These are phyloP conservation scores for Aspergillus puulaauensis DNA, from an alignment of 2,329 filamentous ascomycete genomes.

Conservation along the genomic window DNA sequence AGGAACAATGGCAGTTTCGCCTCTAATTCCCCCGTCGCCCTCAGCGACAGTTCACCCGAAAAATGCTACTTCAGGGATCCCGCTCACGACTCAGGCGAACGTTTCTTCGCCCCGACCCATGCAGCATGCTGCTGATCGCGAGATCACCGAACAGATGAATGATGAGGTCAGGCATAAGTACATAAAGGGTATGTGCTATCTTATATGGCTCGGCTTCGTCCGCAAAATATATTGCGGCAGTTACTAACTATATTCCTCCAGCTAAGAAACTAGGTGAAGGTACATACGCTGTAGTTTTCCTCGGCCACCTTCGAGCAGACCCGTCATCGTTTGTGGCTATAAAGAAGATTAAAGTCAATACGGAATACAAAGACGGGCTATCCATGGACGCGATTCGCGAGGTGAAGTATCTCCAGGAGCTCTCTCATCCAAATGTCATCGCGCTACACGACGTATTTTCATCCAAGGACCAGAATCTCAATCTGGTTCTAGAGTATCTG, in stretches of 20 bases:
- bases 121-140: conserved; percentile 32
- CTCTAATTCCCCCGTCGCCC: conserved; percentile 40
- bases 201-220: neutral
- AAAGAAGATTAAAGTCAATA: conserved; percentile 55
- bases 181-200: conserved; percentile 65
- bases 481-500: conserved; percentile 90
- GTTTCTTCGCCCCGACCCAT: conserved; percentile 16
- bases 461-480: conserved; percentile 94
- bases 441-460: conserved; percentile 89
- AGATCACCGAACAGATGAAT: conserved; percentile 72
- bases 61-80: conserved; percentile 32
- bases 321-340: conserved; percentile 73
- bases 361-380: conserved; percentile 79
- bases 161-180: conserved; percentile 84
- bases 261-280: conserved; percentile 92
- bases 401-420: conserved; percentile 91
- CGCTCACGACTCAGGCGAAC: conserved; percentile 19
- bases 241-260: conserved; percentile 31
- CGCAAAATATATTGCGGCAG: neutral
- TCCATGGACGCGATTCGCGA: conserved; percentile 93
- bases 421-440: conserved; percentile 94
- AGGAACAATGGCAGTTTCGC: conserved; percentile 43
- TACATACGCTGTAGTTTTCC: conserved; percentile 94
- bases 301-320: conserved; percentile 74
- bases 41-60: conserved; percentile 35